Base-by-base conservation (phyloP, 345 rosid genomes). In the Gossypium mustelinum region DNA sequence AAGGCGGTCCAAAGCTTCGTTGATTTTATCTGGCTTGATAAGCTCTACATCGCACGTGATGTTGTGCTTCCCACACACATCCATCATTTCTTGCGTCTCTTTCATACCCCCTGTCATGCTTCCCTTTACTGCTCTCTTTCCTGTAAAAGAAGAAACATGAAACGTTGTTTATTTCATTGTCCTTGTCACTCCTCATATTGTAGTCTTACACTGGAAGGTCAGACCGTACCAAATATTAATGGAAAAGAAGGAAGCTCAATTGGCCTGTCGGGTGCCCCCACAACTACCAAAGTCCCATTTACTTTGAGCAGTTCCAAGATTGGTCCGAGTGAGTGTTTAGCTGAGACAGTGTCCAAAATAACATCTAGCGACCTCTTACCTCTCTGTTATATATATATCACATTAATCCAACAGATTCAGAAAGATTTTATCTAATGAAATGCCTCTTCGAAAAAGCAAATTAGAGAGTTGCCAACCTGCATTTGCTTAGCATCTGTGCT, bases 31-130 rank as follows among this genome's bases (percentile, higher is more conserved):
- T 0, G 87, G 86, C 50, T 72, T 75, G 9, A 86, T 67, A 45
- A 84, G 71, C 57, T 87, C 94, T 24, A 86, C 25, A 59, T 87
- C 88, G 60, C 87, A 85, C 0, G 84, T 82, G 17, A 89, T 84
- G 72, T 85, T 86, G 73, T 82, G 77, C 54, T 85, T 74, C 8
- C 89, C 88, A 47, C 91, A 86, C 66, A 85, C 34, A 48, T 87
- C 83, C 90, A 86, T 74, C 88, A 85, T 86, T 75, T 87, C 90
- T 73, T 86, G 91, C 0, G 86, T 87, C 79, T 89, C 93, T 39
- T 29, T 81, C 20, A 85, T 84, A 24, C 85, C 81, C 39, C 94
- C 91, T 8, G 76, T 84, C 63, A 87, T 85, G 84, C 87, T 85
- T 0, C 93, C 91, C 67, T 80, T 87, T 74, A 87, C 83, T 0